Conservation (phyloP, 495 filamentous ascomycete genomes). For the Podospora conica region DNA sequence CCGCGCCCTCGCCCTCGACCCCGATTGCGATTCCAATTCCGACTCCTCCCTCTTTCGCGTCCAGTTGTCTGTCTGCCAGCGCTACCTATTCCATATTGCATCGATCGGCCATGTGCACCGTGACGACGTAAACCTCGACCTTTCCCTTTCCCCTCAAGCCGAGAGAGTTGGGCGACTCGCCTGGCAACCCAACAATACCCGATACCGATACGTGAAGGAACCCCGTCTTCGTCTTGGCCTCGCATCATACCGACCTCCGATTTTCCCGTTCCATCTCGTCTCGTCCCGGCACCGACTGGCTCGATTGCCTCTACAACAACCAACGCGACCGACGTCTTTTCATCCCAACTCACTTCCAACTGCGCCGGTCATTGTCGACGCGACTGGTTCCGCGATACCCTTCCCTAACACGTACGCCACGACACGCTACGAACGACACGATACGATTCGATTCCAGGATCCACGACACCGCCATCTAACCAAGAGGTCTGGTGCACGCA, state of each 20-base stretch:
- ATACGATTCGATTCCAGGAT: no score
- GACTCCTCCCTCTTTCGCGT: no score
- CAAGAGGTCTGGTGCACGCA: neutral
- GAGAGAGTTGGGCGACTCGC: neutral
- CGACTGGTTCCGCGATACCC: slow-evolving; percentile 11
- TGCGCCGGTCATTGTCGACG: neutral
- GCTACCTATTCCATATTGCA: no score
- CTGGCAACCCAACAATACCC: neutral
- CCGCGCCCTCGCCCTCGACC: no score
- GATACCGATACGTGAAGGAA: neutral
- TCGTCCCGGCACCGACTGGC: slow-evolving; percentile 15
- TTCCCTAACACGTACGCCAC: slow-evolving; percentile 2
- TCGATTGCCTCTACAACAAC: slow-evolving; percentile 13
- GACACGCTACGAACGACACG: neutral
- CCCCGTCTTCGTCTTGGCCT: neutral
- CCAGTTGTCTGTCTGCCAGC: neutral
- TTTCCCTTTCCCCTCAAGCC: neutral
- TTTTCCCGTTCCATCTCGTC: neutral
- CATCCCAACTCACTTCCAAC: no score
- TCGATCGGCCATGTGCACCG: neutral
- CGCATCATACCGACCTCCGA: neutral
- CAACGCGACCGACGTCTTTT: neutral
- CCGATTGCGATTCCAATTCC: no score
- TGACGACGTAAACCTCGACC: neutral
- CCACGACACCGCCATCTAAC: neutral